Base-by-base conservation (phyloP, 768 basidiomycete genomes). In the Tubosaeta sp. region DNA sequence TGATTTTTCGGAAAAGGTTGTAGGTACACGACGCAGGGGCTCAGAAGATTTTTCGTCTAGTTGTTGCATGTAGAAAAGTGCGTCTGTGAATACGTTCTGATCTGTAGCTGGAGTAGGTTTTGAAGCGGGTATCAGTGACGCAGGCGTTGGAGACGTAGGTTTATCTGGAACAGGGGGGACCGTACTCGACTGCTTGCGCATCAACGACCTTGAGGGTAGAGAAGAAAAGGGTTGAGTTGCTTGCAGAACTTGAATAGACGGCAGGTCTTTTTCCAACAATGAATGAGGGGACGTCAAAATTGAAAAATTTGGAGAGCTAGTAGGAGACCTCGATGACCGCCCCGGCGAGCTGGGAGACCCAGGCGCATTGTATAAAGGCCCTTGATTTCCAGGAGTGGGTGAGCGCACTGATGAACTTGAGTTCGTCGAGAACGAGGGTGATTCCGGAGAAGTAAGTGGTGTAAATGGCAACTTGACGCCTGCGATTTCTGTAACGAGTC, bases 11-110 rank as follows among this genome's bases (percentile, higher is more conserved):
- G 67, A 66, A 43, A 75, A 76, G 31, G 75, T 76, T 19, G 78
- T 73, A 37, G 76, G 76, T 8, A 75, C 64, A n/a, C 75, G 76
- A 39, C 67, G 70, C 9, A 60, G 61, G 14, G 63, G 65, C 32
- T 52, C 50, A 60, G 55, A 46, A 60, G 55, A 46, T 39, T 53
- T 70, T 60, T 63, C 68, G 52, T 77, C 75, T 46, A 77, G 66
- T 56, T 86, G 78, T 53, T 81, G 81, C 80, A 88, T 84, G 63
- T 82, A 86, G 68, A 79, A 87, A 39, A 88, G 65, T 12, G 85
- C 82, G 61, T 86, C 84, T 49, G 74, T 69, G 44, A 74, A 71
- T 26, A 85, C 60, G 41, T 71, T 70, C 43, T 74, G 55, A 19
- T 65, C 67, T 32, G 54, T 45, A 29, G 52, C 50, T 19, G 59